A percentile compares a stretch with the other conserved stretches of the same genome.
These are phyloP conservation scores for Nicotiana knightiana DNA, from an alignment of 257 asterid genomes.

Conservation along the genomic window DNA sequence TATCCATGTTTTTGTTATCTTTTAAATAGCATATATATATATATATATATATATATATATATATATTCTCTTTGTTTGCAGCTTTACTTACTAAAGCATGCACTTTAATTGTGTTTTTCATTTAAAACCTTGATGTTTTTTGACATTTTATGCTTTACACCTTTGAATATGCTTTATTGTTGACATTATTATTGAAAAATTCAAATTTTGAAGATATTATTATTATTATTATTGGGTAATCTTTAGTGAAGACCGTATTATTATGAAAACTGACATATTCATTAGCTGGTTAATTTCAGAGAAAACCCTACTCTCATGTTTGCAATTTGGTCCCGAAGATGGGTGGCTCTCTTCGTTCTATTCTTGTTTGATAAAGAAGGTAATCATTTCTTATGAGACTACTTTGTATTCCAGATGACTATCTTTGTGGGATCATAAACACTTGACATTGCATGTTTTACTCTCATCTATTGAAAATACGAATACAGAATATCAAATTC, in stretches of 20 bases:
- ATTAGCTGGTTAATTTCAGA: slow-evolving; percentile 42
- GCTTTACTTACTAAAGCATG: not conserved
- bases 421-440: not conserved
- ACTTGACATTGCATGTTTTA: not conserved
- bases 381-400: slow-evolving; percentile 20
- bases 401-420: not conserved
- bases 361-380: slow-evolving; percentile 90
- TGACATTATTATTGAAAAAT: not conserved
- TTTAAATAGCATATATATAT: not conserved
- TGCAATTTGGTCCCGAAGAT: slow-evolving; percentile 84
- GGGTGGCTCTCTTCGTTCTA: slow-evolving; percentile 96
- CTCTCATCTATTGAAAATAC: not conserved
- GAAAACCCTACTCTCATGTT: slow-evolving; percentile 53
- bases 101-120: not conserved
- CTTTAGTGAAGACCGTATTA: slow-evolving; percentile 13
- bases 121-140: not conserved
- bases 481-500: not conserved
- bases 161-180: not conserved
- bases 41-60: not conserved
- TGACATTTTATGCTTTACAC: not conserved
- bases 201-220: not conserved
- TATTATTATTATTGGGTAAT: not conserved
- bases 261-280: not conserved
- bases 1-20: not conserved
- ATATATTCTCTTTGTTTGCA: not conserved